Evolutionary conservation across 805 yeast species (phyloP).

Genomic region (Hanseniaspora clermontiae): DNA sequence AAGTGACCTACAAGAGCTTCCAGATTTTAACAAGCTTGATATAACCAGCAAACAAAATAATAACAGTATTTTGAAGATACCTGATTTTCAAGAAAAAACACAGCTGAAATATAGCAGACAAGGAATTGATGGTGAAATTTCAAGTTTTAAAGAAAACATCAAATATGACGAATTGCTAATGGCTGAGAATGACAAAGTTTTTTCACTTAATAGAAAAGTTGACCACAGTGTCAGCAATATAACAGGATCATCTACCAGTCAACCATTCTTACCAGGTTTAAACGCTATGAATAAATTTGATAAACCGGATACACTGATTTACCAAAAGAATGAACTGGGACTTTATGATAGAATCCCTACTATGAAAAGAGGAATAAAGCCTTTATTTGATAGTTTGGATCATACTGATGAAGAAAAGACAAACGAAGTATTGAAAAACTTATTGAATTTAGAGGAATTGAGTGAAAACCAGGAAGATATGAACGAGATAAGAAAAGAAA

Average conservation of each 20-base stretch:
- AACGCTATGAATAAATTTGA: slow-evolving; percentile 21
- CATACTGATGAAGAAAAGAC: slow-evolving; percentile 17
- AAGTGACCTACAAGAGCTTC: slow-evolving; percentile 51
- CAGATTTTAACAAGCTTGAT: slow-evolving; percentile 31
- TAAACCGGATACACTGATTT: slow-evolving; percentile 20
- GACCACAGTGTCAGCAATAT: slow-evolving; percentile 50
- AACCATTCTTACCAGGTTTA: slow-evolving; percentile 95
- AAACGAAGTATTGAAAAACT: slow-evolving; percentile 20
- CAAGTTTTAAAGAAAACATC: slow-evolving; percentile 48
- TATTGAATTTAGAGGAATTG: slow-evolving; percentile 15
- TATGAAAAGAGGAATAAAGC: slow-evolving; percentile 53
- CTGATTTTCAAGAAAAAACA: slow-evolving; percentile 52
- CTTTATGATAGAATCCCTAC: slow-evolving; percentile 78
- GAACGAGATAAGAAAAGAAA: slow-evolving; percentile 22
- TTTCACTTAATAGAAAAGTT: slow-evolving; percentile 58
- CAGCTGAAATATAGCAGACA: slow-evolving; percentile 52
- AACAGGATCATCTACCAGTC: slow-evolving; percentile 54
- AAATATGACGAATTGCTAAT: slow-evolving; percentile 34
- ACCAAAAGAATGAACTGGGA: slow-evolving; percentile 63
- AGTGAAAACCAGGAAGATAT: slow-evolving; percentile 28
- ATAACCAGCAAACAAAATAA: slow-evolving; percentile 16
- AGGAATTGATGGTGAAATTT: slow-evolving; percentile 66
- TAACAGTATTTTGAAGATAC: slow-evolving; percentile 25
- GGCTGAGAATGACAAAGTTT: slow-evolving; percentile 53
- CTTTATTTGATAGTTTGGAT: slow-evolving; percentile 13